A percentile compares a stretch with the other conserved stretches of the same genome.
Evolutionary conservation across 2,329 filamentous ascomycete species (phyloP).

Genomic region (Chrysoporthe deuterocubensis): DNA sequence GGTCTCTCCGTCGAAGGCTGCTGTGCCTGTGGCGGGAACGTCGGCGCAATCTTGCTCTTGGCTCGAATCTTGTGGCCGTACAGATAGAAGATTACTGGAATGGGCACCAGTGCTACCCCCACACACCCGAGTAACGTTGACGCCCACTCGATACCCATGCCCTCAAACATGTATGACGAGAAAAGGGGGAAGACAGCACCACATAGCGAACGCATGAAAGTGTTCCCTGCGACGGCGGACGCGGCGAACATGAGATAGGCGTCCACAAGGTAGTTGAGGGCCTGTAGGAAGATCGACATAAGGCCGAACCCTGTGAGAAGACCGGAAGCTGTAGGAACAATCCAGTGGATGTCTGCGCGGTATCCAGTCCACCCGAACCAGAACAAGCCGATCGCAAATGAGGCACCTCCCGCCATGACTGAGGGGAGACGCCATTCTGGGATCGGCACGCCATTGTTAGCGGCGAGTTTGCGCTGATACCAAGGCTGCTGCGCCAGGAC

Average conservation of each 20-base stretch:
- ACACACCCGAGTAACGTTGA: constrained; percentile 65
- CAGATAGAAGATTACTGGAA: constrained; percentile 65
- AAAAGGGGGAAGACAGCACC: constrained; percentile 83
- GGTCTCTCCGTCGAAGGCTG: neutral
- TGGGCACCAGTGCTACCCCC: constrained; percentile 60
- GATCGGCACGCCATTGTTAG: constrained; percentile 67
- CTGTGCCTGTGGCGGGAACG: constrained; percentile 35
- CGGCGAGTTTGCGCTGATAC: constrained; percentile 70
- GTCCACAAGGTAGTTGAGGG: constrained; percentile 81
- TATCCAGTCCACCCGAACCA: constrained; percentile 77
- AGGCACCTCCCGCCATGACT: constrained; percentile 61
- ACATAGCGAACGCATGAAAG: constrained; percentile 76
- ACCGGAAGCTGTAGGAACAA: constrained; percentile 64
- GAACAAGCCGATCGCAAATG: constrained; percentile 70
- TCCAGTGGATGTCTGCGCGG: constrained; percentile 62
- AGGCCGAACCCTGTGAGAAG: constrained; percentile 74
- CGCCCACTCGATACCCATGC: constrained; percentile 65
- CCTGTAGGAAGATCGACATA: constrained; percentile 80
- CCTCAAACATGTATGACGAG: constrained; percentile 69
- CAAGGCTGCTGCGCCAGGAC: constrained; percentile 67
- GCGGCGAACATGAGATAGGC: constrained; percentile 75
- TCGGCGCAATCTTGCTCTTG: constrained; percentile 61
- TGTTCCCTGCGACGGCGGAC: constrained; percentile 81
- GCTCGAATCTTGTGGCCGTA: constrained; percentile 62
- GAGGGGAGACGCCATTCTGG: constrained; percentile 71